Conservation (phyloP, 176 grass and related monocot genomes). For the Rhynchospora pubera region DNA sequence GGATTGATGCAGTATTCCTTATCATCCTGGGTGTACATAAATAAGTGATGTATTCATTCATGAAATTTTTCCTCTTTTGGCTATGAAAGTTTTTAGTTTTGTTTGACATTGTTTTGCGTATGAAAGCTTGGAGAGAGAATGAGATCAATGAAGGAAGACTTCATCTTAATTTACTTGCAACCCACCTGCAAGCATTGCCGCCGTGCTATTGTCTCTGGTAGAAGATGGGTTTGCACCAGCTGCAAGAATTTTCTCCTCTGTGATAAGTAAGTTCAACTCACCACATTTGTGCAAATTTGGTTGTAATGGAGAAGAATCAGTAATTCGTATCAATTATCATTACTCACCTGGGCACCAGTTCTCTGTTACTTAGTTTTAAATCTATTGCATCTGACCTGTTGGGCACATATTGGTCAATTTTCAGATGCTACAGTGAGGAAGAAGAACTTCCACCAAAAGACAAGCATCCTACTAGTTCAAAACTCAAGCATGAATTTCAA, state of each 20-base stretch:
- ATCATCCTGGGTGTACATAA: background rate
- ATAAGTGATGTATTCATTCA: too few relatives aligned
- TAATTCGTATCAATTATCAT: background rate
- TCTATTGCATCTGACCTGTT: background rate
- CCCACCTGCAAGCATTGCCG: constrained; percentile 81
- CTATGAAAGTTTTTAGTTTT: background rate
- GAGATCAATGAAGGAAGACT: constrained; percentile 83
- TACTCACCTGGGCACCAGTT: background rate
- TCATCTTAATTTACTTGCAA: constrained; percentile 81
- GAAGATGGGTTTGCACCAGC: constrained; percentile 60
- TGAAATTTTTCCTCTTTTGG: background rate
- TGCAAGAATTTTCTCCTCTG: constrained; percentile 94
- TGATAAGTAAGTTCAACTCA: constrained; percentile 47
- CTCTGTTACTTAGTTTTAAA: background rate
- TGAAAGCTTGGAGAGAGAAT: constrained; percentile 83
- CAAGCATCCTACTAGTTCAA: constrained; percentile 60
- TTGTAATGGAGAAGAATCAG: background rate
- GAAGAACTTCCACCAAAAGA: constrained; percentile 58
- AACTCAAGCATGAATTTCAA: constrained; percentile 67
- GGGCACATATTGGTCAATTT: constrained; percentile 22
- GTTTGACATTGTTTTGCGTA: constrained; percentile 11
- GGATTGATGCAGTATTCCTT: background rate
- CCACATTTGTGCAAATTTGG: background rate
- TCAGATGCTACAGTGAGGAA: constrained; percentile 60
- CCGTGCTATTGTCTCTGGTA: constrained; percentile 49